These are phyloP conservation scores for Earliella scabrosa DNA, from an alignment of 1,284 basidiomycete genomes.

Conservation along the genomic window DNA sequence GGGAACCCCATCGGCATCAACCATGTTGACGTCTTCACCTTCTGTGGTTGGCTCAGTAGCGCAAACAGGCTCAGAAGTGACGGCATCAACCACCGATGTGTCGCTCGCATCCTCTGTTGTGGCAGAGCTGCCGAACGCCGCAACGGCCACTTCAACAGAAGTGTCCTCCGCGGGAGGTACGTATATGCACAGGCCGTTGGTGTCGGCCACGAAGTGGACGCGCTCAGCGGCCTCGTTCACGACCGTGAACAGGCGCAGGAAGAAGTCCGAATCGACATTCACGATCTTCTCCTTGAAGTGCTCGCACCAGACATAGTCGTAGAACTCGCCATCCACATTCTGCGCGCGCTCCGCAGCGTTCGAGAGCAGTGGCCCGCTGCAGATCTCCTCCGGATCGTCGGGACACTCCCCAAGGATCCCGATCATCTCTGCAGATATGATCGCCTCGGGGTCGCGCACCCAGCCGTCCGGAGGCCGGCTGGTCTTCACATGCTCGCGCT, in stretches of 20 bases:
- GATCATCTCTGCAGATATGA: not conserved
- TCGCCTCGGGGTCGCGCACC: not conserved
- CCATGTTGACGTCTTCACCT: not conserved
- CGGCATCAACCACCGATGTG: too few species aligned
- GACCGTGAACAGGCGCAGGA: not conserved
- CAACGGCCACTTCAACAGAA: too few species aligned
- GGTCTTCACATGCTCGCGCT: conserved; percentile 16
- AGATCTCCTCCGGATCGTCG: conserved; percentile 2
- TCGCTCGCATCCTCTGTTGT: too few species aligned
- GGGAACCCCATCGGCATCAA: not conserved
- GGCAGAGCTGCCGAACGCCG: too few species aligned
- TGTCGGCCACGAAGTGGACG: not conserved
- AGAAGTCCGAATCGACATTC: not conserved
- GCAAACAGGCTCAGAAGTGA: too few species aligned
- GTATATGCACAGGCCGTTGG: not conserved
- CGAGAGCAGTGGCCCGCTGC: conserved; percentile 8
- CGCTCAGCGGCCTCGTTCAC: not conserved
- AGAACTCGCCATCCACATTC: not conserved
- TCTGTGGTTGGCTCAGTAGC: too few species aligned
- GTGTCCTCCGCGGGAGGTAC: too few species aligned
- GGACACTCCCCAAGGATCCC: conserved; percentile 5
- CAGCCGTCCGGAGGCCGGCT: not conserved
- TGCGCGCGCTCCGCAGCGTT: not conserved
- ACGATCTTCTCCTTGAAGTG: conserved; percentile 13
- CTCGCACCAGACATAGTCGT: conserved; percentile 17